phyloP scores from a whole-genome alignment of 2,329 filamentous ascomycete genomes.

The Colletotrichum karsti region DNA sequence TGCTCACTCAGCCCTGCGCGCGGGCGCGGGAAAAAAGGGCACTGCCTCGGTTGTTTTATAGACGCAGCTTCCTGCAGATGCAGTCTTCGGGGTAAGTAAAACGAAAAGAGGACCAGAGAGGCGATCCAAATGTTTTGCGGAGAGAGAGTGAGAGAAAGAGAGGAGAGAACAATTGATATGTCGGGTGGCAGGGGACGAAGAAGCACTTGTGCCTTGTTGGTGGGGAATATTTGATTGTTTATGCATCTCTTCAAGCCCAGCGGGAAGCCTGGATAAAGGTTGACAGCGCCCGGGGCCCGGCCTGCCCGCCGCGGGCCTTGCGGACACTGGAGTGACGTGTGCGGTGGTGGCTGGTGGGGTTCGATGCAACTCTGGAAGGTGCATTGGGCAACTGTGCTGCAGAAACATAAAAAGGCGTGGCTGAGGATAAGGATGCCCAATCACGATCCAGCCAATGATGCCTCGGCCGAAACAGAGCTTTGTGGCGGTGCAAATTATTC shows the following conservation, averaged over 20 bases:
- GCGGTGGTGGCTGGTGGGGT: slow-evolving; percentile 30
- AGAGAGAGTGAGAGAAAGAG: not conserved
- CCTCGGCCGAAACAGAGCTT: not conserved
- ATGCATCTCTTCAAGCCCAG: slow-evolving; percentile 26
- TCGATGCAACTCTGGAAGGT: slow-evolving; percentile 9
- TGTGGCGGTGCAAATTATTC: slow-evolving; percentile 30
- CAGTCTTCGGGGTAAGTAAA: not conserved
- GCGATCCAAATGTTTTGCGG: slow-evolving; percentile 10
- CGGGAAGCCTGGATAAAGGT: slow-evolving; percentile 26
- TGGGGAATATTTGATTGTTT: slow-evolving; percentile 28
- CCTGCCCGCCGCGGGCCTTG: not conserved
- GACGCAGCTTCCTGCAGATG: not conserved
- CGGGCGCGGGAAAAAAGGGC: slow-evolving; percentile 12
- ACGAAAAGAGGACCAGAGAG: not conserved
- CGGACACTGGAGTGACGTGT: slow-evolving; percentile 31
- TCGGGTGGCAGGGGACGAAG: slow-evolving; percentile 10
- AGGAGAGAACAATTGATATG: slow-evolving; percentile 2
- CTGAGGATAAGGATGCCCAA: slow-evolving; percentile 13
- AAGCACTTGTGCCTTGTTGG: slow-evolving; percentile 12
- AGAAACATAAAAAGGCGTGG: slow-evolving; percentile 18
- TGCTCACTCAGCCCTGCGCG: not conserved
- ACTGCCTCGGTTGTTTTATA: slow-evolving; percentile 6
- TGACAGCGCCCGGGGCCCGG: slow-evolving; percentile 23
- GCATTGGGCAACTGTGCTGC: not conserved
- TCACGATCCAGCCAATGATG: not conserved